phyloP scores from a whole-genome alignment of 2,329 filamentous ascomycete species.

The Didymella lethalis region DNA sequence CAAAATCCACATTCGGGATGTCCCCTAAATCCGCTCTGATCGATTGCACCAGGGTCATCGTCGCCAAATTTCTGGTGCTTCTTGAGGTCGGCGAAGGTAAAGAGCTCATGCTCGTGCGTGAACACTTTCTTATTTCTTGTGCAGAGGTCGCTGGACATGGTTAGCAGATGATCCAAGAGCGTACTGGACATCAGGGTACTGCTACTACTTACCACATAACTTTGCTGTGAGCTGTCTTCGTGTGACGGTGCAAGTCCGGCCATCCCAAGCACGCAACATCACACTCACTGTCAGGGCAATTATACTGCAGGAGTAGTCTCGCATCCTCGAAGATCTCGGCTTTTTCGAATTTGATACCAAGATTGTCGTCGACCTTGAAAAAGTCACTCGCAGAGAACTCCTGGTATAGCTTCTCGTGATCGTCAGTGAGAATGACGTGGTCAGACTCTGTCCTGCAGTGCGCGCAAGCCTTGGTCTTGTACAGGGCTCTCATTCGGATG shows the following conservation, averaged over 20 bases:
- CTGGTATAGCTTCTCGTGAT: conserved; percentile 80
- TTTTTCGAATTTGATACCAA: conserved; percentile 91
- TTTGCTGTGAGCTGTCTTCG: conserved; percentile 81
- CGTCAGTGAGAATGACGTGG: conserved; percentile 92
- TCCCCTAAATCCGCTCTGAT: conserved; percentile 95
- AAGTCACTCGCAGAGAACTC: conserved; percentile 81
- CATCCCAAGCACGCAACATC: conserved; percentile 85
- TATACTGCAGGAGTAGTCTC: conserved; percentile 85
- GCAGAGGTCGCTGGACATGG: conserved; percentile 73
- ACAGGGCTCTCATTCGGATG: conserved; percentile 86
- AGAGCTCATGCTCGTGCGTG: conserved; percentile 95
- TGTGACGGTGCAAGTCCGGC: conserved; percentile 82
- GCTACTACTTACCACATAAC: conserved; percentile 72
- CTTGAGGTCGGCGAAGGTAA: conserved; percentile 79
- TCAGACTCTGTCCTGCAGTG: conserved; percentile 84
- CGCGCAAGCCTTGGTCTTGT: conserved; percentile 96
- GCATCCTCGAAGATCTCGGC: conserved; percentile 92
- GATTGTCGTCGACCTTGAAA: conserved; percentile 78
- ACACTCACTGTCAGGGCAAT: conserved; percentile 86
- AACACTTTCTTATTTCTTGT: conserved; percentile 97
- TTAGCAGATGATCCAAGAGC: conserved; percentile 9
- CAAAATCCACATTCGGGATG: conserved; percentile 96
- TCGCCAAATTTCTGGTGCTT: conserved; percentile 92
- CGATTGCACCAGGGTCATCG: conserved; percentile 84
- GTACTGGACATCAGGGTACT: conserved; percentile 13